These are phyloP conservation scores for Fraxinus velutina DNA, from an alignment of 305 asterid species.

Conservation along the genomic window DNA sequence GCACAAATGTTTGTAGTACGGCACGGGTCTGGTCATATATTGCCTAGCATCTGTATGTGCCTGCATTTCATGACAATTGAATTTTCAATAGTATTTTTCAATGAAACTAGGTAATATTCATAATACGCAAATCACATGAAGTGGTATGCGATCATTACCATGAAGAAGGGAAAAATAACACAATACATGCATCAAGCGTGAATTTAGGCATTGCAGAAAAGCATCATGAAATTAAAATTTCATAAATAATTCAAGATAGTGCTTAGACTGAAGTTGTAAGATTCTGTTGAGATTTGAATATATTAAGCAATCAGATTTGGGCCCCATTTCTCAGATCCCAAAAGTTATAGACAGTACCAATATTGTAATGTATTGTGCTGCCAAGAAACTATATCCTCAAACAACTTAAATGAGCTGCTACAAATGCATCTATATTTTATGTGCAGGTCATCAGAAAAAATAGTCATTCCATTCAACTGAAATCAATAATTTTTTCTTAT, in stretches of 20 bases:
- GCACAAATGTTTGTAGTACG: constrained; percentile 29
- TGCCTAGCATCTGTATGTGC: constrained; percentile 32
- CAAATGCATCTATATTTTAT: background rate
- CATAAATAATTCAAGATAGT: background rate
- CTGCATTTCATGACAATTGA: constrained; percentile 21
- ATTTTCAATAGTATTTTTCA: background rate
- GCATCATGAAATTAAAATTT: background rate
- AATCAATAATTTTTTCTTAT: background rate
- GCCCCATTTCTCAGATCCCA: background rate
- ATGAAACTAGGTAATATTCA: background rate
- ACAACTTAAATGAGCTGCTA: background rate
- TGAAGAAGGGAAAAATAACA: background rate
- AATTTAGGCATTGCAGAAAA: background rate
- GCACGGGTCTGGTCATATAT: constrained; percentile 34
- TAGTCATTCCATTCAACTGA: background rate
- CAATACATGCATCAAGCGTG: background rate
- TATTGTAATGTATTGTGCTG: background rate
- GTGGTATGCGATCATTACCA: background rate
- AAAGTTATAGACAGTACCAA: background rate
- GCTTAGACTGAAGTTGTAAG: background rate
- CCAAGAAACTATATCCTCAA: background rate
- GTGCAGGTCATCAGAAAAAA: background rate
- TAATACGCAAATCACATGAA: background rate
- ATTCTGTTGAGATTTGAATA: background rate
- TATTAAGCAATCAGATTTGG: background rate